Base-by-base conservation (phyloP, 2,329 filamentous ascomycete species). In the Aplosporella prunicola region DNA sequence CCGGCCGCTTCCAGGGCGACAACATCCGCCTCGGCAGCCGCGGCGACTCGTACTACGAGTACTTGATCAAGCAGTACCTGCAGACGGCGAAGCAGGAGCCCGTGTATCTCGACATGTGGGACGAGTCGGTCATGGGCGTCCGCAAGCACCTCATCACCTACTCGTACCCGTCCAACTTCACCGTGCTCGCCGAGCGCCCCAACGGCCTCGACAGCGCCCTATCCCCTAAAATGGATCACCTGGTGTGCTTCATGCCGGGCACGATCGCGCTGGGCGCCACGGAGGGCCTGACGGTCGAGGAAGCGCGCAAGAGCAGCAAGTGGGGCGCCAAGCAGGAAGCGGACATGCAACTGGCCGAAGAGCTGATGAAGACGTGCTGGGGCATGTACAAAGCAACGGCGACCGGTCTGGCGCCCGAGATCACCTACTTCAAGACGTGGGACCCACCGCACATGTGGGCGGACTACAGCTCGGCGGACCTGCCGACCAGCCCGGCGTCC, bases 41-140 rank as follows among this genome's bases (percentile, higher is more conserved):
- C 43, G 91, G 91, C 30, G 91, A 98, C 65, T 95, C 88, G 32
- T 98, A 96, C 64, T 98, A 98, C 63, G 86, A 98, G 63, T 98
- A 98, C 58, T 76, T 98, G 34, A 93, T 96, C 68, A 98, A 98
- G 66, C 91, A 98, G 59, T 96, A 93, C 56, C 71, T 95, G 14
- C 91, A 98, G 61, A 98, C 91, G 9, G 84, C 83, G 40, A 78
- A 82, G 56, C 71, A 88, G 52, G 89, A 98, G 57, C 70, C 78
- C 0, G 64, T 96, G 11, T 98, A 98, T 60, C 70, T 80, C 46
- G 83, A 91, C 10, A 84, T 98, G 78, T 98, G 93, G 88, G 72
- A 89, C 25, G 82, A 98, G 56, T 72, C 86, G 10, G 67, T 98
- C 30, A 68, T 67, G 11, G 91, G 89, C 33, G 79, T 96, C 40